Evolutionary conservation across 2,329 filamentous ascomycete genomes (phyloP).

Genomic region (Endothia cerciana): DNA sequence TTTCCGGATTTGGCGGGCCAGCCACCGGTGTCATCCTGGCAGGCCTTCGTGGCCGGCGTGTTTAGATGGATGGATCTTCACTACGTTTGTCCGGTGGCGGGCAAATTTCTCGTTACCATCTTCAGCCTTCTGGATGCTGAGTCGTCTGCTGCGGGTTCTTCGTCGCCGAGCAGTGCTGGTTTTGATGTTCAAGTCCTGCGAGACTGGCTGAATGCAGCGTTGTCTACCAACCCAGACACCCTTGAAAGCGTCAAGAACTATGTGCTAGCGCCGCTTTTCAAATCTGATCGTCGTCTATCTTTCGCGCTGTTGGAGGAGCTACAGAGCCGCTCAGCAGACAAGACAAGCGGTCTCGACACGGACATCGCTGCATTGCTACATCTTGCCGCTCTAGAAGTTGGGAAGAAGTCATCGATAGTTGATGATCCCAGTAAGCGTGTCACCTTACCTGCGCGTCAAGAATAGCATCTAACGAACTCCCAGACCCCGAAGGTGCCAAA

Average conservation of each 20-base stretch:
- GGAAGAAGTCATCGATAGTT: slow-evolving; percentile 71
- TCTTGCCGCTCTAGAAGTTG: slow-evolving; percentile 70
- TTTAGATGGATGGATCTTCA: slow-evolving; percentile 57
- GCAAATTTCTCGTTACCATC: slow-evolving; percentile 63
- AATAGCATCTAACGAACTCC: slow-evolving; percentile 28
- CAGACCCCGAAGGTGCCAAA: slow-evolving; percentile 31
- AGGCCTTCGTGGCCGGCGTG: slow-evolving; percentile 39
- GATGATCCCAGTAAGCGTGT: slow-evolving; percentile 62
- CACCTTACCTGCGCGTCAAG: slow-evolving; percentile 21
- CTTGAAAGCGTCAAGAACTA: slow-evolving; percentile 68
- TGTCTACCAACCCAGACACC: slow-evolving; percentile 53
- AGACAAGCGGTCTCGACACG: slow-evolving; percentile 43
- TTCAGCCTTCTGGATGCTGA: slow-evolving; percentile 51
- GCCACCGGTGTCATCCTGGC: slow-evolving; percentile 36
- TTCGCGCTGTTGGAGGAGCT: slow-evolving; percentile 59
- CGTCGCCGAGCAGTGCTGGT: slow-evolving; percentile 28
- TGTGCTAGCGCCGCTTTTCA: slow-evolving; percentile 66
- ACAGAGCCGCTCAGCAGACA: slow-evolving; percentile 39
- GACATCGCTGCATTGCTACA: slow-evolving; percentile 62
- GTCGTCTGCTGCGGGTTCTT: slow-evolving; percentile 32
- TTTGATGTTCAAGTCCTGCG: slow-evolving; percentile 55
- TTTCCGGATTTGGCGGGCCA: slow-evolving; percentile 35
- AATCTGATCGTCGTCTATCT: slow-evolving; percentile 56
- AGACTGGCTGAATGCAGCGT: slow-evolving; percentile 56
- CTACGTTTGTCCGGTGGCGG: slow-evolving; percentile 62